Evolutionary conservation across 2,329 filamentous ascomycete genomes (phyloP), one percentile per base, ranked within the genome.

Genomic region (Phaeomoniella chlamydospora): DNA sequence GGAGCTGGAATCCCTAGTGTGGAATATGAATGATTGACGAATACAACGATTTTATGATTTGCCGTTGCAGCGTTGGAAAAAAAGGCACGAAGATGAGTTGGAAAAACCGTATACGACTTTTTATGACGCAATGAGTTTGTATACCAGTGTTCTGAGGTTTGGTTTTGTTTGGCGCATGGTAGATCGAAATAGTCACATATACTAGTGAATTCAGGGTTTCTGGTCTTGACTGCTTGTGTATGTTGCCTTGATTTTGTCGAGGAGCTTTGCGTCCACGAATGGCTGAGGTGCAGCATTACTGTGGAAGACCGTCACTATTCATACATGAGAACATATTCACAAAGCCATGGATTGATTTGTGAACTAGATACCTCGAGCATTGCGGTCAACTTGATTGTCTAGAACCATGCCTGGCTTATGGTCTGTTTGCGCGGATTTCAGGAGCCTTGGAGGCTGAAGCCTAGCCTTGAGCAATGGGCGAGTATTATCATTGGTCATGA

Each of bases 181-280:
- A 31, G 14, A 31, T 31, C n/a, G n/a, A n/a, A n/a, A n/a, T n/a
- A n/a, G 22, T 26, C 22, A 26, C n/a, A 26, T 26, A 26, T 26
- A 26, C 22, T 26, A 9, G 22, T 26, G 9, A 26, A 26, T n/a
- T 26, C 22, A 9, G 9, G 22, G 9, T 6, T n/a, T 26, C 9
- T 26, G n/a, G 14, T 26, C 17, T 18, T 16, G 32, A 18, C 4
- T 38, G 36, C 18, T 17, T n/a, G 12, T 31, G 31, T 22, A 19
- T 31, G 5, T 22, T 16, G 22, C 17, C 31, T 14, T 40, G 12
- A 40, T 11, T 14, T 37, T 47, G 38, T 54, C 52, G 44, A 57
- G 52, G 6, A 44, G 33, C 4, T 42, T 46, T 5, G 56, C 53
- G 39, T 61, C 55, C 5, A 61, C 46, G 36, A 62, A 61, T 15